These are phyloP conservation scores for Ascochyta clinopodiicola DNA, from an alignment of 2,329 filamentous ascomycete genomes.

Conservation along the genomic window DNA sequence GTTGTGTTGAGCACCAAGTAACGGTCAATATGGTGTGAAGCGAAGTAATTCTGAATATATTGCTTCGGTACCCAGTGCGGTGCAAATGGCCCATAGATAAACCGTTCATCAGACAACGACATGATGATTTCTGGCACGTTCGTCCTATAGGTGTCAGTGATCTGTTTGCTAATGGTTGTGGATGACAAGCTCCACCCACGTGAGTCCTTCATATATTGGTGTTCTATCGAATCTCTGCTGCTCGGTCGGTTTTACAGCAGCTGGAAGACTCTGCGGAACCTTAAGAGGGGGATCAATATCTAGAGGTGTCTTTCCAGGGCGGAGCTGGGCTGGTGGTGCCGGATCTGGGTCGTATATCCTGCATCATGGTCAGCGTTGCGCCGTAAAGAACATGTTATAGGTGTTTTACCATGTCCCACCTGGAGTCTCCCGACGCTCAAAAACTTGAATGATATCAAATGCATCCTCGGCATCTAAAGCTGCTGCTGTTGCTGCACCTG, in stretches of 20 bases:
- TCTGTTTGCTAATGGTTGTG: background rate
- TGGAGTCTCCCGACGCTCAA: slow-evolving; percentile 43
- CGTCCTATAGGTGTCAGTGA: slow-evolving; percentile 48
- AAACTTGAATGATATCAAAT: slow-evolving; percentile 45
- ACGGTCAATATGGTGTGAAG: slow-evolving; percentile 56
- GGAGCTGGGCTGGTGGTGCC: slow-evolving; percentile 40
- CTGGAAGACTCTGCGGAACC: slow-evolving; percentile 1
- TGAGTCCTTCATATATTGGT: slow-evolving; percentile 60
- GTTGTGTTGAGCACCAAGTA: slow-evolving; percentile 60
- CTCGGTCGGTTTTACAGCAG: slow-evolving; percentile 39
- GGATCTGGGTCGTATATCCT: slow-evolving; percentile 62
- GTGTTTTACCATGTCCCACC: slow-evolving; percentile 45
- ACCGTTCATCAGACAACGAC: slow-evolving; percentile 61
- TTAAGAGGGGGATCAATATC: slow-evolving; percentile 56
- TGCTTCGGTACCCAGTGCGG: slow-evolving; percentile 60
- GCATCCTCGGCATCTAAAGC: slow-evolving; percentile 44
- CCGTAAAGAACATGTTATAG: background rate
- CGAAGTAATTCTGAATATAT: slow-evolving; percentile 61
- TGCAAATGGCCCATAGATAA: slow-evolving; percentile 63
- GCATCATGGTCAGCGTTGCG: background rate
- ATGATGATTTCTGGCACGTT: slow-evolving; percentile 65
- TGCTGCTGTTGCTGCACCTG: slow-evolving; percentile 44
- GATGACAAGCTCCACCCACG: slow-evolving; percentile 46
- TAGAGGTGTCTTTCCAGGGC: slow-evolving; percentile 54
- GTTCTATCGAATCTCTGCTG: slow-evolving; percentile 58